Conservation (phyloP, 2,329 filamentous ascomycete genomes). For the Hymenoscyphus salicellus region DNA sequence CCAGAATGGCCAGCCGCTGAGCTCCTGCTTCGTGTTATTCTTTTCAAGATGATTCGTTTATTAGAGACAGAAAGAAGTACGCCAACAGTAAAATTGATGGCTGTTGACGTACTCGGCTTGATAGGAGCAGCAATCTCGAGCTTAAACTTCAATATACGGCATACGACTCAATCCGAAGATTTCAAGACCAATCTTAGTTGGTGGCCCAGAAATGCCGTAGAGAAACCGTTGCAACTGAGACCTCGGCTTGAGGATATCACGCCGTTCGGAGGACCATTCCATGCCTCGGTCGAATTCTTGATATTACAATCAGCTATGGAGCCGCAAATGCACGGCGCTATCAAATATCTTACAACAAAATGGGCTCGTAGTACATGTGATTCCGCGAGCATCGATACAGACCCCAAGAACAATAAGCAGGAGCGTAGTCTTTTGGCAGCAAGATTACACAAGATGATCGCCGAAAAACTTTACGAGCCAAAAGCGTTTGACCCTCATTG, state of each 20-base stretch:
- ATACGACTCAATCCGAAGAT: conserved; percentile 62
- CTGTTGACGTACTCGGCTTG: conserved; percentile 78
- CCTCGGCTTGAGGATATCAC: too few relatives aligned
- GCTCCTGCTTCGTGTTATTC: conserved; percentile 72
- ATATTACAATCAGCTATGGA: conserved; percentile 64
- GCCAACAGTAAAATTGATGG: conserved; percentile 85
- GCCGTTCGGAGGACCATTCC: conserved; percentile 66
- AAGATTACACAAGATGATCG: conserved; percentile 69
- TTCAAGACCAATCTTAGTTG: conserved; percentile 55
- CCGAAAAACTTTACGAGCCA: conserved; percentile 70
- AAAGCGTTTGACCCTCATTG: conserved; percentile 63
- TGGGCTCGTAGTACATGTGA: conserved; percentile 66
- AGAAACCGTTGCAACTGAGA: too few relatives aligned
- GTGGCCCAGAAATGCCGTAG: too few relatives aligned
- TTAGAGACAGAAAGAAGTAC: conserved; percentile 78
- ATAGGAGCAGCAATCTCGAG: conserved; percentile 91
- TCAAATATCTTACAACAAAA: conserved; percentile 70
- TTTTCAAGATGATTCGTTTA: conserved; percentile 74
- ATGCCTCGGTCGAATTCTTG: conserved; percentile 73
- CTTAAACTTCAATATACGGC: conserved; percentile 70
- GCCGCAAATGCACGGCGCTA: conserved; percentile 71
- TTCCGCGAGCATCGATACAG: conserved; percentile 56
- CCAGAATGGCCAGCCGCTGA: conserved; percentile 94
- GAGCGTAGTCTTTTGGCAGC: conserved; percentile 61
- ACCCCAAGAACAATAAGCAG: conserved; percentile 49